Evolutionary conservation across 2,329 filamentous ascomycete species (phyloP).

Genomic region (Sclerotinia spermophila): DNA sequence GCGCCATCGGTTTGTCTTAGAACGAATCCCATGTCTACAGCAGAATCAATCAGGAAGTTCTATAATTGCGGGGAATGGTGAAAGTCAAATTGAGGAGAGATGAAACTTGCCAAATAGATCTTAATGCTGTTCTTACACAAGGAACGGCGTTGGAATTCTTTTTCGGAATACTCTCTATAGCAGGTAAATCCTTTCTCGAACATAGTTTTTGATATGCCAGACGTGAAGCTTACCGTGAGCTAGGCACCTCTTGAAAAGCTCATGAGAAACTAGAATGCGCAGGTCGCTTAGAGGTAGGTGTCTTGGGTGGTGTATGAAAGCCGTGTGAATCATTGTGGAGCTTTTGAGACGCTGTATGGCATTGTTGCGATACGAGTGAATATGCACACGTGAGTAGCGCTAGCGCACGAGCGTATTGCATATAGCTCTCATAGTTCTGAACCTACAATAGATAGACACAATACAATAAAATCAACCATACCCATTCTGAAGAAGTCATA

Average conservation of each 20-base stretch:
- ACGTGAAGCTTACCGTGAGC: neutral
- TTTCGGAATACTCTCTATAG: neutral
- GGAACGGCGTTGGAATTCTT: neutral
- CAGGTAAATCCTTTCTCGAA: neutral
- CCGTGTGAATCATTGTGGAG: neutral
- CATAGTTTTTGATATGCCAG: neutral
- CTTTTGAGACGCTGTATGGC: too few species aligned
- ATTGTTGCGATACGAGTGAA: too few species aligned
- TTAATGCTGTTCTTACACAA: neutral
- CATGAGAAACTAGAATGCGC: neutral
- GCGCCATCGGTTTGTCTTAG: neutral
- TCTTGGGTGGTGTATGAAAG: neutral
- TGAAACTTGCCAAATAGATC: neutral
- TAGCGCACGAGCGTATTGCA: too few species aligned
- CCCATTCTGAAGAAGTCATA: too few species aligned
- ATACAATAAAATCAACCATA: too few species aligned
- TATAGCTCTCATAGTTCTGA: too few species aligned
- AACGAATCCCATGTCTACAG: neutral
- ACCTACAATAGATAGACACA: too few species aligned
- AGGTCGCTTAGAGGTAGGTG: too few species aligned
- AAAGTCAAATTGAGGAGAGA: neutral
- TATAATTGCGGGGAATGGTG: neutral
- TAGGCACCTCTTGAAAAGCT: neutral
- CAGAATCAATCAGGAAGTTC: neutral
- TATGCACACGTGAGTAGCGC: too few species aligned